Percentiles rank a stretch among this genome's conserved stretches.
Evolutionary conservation across 495 filamentous ascomycete species (phyloP).

Genomic region (Aspergillus panamensis): DNA sequence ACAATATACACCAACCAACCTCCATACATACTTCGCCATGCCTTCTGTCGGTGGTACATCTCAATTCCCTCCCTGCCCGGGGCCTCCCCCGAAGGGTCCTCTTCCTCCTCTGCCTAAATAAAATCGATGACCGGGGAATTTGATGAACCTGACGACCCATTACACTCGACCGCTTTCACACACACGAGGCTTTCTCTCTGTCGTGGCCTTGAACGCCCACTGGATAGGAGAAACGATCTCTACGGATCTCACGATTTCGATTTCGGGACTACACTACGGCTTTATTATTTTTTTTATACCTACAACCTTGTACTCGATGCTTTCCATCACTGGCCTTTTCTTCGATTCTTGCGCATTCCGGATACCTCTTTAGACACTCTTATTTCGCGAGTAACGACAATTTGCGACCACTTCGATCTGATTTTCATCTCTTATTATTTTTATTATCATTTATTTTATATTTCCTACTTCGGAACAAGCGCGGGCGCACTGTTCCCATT

Average conservation of each 20-base stretch:
- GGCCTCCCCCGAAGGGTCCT: conserved; percentile 78
- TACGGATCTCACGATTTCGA: conserved; percentile 36
- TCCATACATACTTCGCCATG: conserved; percentile 44
- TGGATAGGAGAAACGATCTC: conserved; percentile 24
- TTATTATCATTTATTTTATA: conserved; percentile 11
- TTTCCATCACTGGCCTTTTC: conserved; percentile 17
- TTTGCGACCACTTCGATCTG: conserved; percentile 10
- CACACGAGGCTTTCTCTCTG: not conserved
- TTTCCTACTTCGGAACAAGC: conserved; percentile 16
- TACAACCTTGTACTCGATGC: conserved; percentile 17
- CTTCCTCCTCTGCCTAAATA: conserved; percentile 79
- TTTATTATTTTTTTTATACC: conserved; percentile 21
- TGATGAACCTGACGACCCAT: conserved; percentile 40
- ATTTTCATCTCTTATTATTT: conserved; percentile 10
- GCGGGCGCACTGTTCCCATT: conserved; percentile 24
- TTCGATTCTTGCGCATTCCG: conserved; percentile 14
- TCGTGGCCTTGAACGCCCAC: conserved; percentile 15
- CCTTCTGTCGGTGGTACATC: conserved; percentile 63
- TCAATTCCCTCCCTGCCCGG: conserved; percentile 76
- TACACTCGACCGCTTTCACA: conserved; percentile 24
- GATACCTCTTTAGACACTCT: conserved; percentile 15
- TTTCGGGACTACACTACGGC: conserved; percentile 23
- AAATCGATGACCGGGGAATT: conserved; percentile 30
- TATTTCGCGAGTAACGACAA: conserved; percentile 14
- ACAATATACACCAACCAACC: not conserved